Evolutionary conservation across 2,329 filamentous ascomycete genomes (phyloP).

Genomic region (Aureobasidium sp.): DNA sequence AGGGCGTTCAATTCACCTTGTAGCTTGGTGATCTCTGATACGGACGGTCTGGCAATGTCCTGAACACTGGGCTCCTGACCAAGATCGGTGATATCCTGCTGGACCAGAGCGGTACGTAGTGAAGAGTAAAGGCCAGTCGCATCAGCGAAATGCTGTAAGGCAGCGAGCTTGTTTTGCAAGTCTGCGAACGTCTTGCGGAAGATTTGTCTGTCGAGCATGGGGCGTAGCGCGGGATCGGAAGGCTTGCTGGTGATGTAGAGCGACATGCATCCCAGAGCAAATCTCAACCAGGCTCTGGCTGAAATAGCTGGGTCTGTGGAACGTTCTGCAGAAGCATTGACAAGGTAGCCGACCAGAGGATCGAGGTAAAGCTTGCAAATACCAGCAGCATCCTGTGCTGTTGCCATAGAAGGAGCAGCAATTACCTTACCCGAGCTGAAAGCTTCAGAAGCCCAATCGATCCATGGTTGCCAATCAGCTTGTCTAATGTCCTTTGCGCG

Average conservation of each 20-base stretch:
- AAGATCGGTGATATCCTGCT: conserved; percentile 45
- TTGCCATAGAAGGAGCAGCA: background rate
- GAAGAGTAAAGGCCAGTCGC: conserved; percentile 63
- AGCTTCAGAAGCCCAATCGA: background rate
- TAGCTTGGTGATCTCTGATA: conserved; percentile 59
- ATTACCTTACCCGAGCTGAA: background rate
- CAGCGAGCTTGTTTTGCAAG: conserved; percentile 49
- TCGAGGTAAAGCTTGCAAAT: conserved; percentile 3
- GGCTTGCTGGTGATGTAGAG: conserved; percentile 80
- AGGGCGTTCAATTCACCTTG: conserved; percentile 64
- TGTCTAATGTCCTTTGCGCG: background rate
- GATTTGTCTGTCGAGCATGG: conserved; percentile 54
- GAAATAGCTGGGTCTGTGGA: background rate
- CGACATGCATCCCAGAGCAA: conserved; percentile 64
- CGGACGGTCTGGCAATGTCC: conserved; percentile 61
- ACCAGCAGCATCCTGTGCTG: background rate
- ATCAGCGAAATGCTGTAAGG: conserved; percentile 58
- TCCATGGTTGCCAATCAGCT: conserved; percentile 4
- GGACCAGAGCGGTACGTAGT: conserved; percentile 54
- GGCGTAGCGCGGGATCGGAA: conserved; percentile 66
- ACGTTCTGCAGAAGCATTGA: background rate
- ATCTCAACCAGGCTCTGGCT: conserved; percentile 57
- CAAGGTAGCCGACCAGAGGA: background rate
- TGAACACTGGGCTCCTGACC: conserved; percentile 56
- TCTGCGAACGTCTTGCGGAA: conserved; percentile 48